Evolutionary conservation across 371 early-diverging fungal species (phyloP), one percentile per base, ranked within the genome.

Genomic region (Mortierella sp.): DNA sequence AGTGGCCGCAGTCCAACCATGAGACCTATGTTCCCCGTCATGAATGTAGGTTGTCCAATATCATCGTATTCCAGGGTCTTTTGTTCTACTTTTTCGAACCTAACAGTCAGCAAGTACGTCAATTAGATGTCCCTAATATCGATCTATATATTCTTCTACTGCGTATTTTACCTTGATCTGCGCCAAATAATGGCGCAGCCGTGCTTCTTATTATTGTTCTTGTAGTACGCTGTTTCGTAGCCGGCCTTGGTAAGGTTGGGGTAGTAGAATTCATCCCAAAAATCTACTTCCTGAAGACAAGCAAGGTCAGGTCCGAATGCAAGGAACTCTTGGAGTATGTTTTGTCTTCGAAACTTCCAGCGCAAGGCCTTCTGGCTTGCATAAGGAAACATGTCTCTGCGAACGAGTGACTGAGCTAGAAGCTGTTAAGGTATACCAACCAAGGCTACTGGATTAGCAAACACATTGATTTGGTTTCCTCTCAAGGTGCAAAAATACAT

Each of bases 21-120:
- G 43, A 89, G 87, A 16, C 84, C 89, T 45, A 90, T 67, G 38
- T 90, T 90, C 4, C 88, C 88, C 2, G 91, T 89, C 22, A 74
- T 70, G 64, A 83, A 84, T 0, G 89, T 89, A 0, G 88, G 86
- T 28, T 84, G 76, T 24, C 86, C 83, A 8, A 69, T 45, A 1
- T 85, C 79, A 52, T 88, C 87, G 66, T 88, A 89, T 57, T 90
- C 89, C 13, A 90, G 28, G 0, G 86, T 83, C 11, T 48, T 28
- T 43, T 87, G 86, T 3, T 76, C 67, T 2, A 85, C 69, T 53
- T 69, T 67, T 43, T 77, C 69, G 58, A 88, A 88, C 36, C 79
- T 79, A 61, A 57, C 21, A 45, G 10, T 53, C 28, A 19, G 48
- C 28, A 5, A 50, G n/a, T 13, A 40, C 4, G 5, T 1, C 48